Evolutionary conservation across 1,139 yeast genomes (phyloP), one percentile per base, ranked within the genome.

Genomic region (Protomyces inouyei): DNA sequence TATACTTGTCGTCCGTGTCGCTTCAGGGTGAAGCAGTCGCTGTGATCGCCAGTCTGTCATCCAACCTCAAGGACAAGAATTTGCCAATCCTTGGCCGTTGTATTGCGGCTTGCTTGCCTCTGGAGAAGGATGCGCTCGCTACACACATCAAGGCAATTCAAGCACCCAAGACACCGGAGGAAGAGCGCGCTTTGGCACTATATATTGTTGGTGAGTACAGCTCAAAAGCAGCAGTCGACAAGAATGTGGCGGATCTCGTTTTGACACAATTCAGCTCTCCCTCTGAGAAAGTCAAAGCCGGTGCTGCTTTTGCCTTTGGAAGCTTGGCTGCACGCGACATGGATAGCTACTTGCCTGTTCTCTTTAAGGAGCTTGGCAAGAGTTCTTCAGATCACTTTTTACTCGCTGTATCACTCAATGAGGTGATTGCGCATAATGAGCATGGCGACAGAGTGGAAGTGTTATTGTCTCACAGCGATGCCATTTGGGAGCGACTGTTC

Each of bases 261-360:
- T 35, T 52, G 59, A 66, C 70, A 2, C 64, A 67, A 36, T 67
- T 68, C 40, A 60, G 46, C 48, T 38, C 64, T 12, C 64, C 66
- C 8, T 52, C 59, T 10, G 83, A 79, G 18, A 73, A 74, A 5
- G 73, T 81, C 9, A 78, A 78, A 64, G 68, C 76, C 23, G 82
- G 82, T 5, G 79, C 85, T 0, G 82, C 87, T 0, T 78, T 79
- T 56, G 78, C 87, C 0, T 73, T 85, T 48, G 87, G 89, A 0
- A 78, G 80, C 14, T 72, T 83, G 36, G 78, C 81, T 6, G 75
- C 80, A 10, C 74, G 75, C 38, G 76, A 81, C 67, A 69, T 79
- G 6, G 70, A 72, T 0, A 68, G 68, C 2, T 77, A 80, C 66
- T 71, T 82, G 25, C 73, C 76, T 1, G 69, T 68, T 3, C 71